Evolutionary conservation across 164 flowering plant genomes (phyloP).

Genomic region (Stephania cephalantha): DNA sequence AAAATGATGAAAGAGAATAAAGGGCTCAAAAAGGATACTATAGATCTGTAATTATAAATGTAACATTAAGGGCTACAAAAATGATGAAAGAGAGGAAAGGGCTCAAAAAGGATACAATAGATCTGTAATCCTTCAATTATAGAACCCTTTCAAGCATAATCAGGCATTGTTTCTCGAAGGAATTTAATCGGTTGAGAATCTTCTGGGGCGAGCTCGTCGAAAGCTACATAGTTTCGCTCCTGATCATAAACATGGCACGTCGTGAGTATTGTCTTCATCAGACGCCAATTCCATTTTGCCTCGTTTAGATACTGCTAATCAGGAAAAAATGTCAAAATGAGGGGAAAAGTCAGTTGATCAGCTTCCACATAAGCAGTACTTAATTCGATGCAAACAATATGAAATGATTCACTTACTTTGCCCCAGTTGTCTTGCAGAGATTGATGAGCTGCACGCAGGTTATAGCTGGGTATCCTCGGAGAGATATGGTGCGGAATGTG

Average conservation of each 20-base stretch:
- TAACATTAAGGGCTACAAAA: too few relatives aligned
- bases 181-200: conserved; percentile 65
- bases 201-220: conserved; percentile 61
- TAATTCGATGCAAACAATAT: not conserved
- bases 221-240: conserved; percentile 57
- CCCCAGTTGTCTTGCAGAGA: conserved; percentile 82
- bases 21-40: not conserved
- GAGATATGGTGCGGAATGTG: conserved; percentile 91
- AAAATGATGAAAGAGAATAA: not conserved
- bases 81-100: not conserved
- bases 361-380: not conserved
- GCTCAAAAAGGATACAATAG: not conserved
- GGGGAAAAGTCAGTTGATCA: not conserved
- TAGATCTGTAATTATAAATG: too few relatives aligned
- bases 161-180: conserved; percentile 80
- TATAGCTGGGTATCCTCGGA: conserved; percentile 86
- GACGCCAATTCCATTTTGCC: conserved; percentile 93
- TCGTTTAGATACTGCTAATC: conserved; percentile 65
- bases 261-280: conserved; percentile 95
- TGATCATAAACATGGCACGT: conserved; percentile 69
- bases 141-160: conserved; percentile 43
- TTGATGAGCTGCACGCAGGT: conserved; percentile 66
- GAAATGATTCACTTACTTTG: conserved; percentile 45
- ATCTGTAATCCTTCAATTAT: not conserved
- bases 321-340: not conserved